phyloP scores from a whole-genome alignment of 352 stramenopile species.

The Phytophthora cajani region DNA sequence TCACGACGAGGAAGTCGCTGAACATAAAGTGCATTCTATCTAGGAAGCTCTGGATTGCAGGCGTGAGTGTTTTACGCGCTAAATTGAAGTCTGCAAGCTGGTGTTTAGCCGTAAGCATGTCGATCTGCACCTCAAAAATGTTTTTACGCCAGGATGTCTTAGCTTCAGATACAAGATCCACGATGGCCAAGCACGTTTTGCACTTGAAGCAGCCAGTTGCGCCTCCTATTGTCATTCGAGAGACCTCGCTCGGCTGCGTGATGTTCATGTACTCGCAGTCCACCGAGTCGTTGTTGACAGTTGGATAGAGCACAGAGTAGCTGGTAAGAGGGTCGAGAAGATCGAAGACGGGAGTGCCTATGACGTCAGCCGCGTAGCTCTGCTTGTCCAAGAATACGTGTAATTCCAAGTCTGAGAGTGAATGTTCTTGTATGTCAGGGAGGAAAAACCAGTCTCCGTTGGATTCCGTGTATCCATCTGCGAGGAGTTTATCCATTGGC shows the following conservation, averaged over 20 bases:
- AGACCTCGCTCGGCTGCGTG: slow-evolving; percentile 40
- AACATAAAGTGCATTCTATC: slow-evolving; percentile 41
- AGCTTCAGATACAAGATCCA: slow-evolving; percentile 37
- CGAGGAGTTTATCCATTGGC: slow-evolving; percentile 44
- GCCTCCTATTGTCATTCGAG: slow-evolving; percentile 63
- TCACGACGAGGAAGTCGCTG: slow-evolving; percentile 17
- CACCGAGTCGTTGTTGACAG: slow-evolving; percentile 30
- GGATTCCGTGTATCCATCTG: slow-evolving; percentile 11
- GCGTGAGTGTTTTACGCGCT: slow-evolving; percentile 24
- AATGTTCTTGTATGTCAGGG: slow-evolving; percentile 34
- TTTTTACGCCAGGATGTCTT: slow-evolving; percentile 50
- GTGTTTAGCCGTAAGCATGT: slow-evolving; percentile 51
- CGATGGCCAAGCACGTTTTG: slow-evolving; percentile 55
- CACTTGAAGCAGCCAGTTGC: slow-evolving; percentile 71
- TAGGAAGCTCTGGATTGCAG: slow-evolving; percentile 40
- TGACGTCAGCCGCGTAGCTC: slow-evolving; percentile 37
- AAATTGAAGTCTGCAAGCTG: slow-evolving; percentile 52
- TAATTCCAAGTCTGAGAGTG: slow-evolving; percentile 25
- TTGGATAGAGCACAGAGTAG: slow-evolving; percentile 63
- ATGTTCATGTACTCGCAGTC: slow-evolving; percentile 61
- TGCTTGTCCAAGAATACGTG: slow-evolving; percentile 63
- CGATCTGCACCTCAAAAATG: slow-evolving; percentile 62
- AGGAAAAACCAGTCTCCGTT: slow-evolving; percentile 23
- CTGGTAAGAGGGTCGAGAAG: slow-evolving; percentile 42
- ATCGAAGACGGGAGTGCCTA: slow-evolving; percentile 51